A percentile compares a stretch with the other conserved stretches of the same genome.
Evolutionary conservation across 1,284 basidiomycete genomes (phyloP).

Genomic region (Termitomyces sp.): DNA sequence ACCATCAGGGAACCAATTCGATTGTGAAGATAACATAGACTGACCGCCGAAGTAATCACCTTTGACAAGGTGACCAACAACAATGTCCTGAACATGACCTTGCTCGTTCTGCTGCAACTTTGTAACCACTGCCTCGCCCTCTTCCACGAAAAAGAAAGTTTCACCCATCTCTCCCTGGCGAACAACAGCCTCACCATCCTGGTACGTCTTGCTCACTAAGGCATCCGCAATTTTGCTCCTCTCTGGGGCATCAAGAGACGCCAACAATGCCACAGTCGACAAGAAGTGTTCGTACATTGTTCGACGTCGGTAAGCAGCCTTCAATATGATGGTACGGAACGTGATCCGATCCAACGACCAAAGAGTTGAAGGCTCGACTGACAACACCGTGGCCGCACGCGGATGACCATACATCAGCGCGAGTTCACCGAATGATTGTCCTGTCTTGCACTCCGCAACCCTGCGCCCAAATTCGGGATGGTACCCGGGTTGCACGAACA

Average conservation of each 20-base stretch:
- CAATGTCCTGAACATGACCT: conserved; percentile 57
- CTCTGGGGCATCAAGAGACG: conserved; percentile 82
- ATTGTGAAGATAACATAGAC: conserved; percentile 23
- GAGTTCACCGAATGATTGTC: conserved; percentile 92
- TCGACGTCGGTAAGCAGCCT: conserved; percentile 80
- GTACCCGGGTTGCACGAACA: conserved; percentile 58
- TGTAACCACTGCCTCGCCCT: conserved; percentile 85
- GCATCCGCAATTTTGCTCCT: conserved; percentile 97
- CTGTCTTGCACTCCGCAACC: conserved; percentile 82
- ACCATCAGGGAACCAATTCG: conserved; percentile 2
- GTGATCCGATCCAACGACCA: conserved; percentile 98
- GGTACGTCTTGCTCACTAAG: conserved; percentile 78
- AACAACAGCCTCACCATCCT: conserved; percentile 84
- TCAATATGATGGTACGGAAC: conserved; percentile 96
- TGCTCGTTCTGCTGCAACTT: conserved; percentile 64
- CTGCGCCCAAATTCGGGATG: conserved; percentile 75
- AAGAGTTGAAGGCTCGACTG: conserved; percentile 79
- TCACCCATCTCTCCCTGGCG: conserved; percentile 92
- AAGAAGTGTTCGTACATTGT: conserved; percentile 97
- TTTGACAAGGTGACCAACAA: conserved; percentile 74
- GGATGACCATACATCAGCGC: conserved; percentile 98
- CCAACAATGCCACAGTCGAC: conserved; percentile 85
- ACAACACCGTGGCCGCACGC: conserved; percentile 89
- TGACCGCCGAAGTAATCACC: conserved; percentile 98
- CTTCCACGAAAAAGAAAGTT: conserved; percentile 96